phyloP scores from a whole-genome alignment of 2,329 filamentous ascomycete genomes.

The Cercospora berteroae region DNA sequence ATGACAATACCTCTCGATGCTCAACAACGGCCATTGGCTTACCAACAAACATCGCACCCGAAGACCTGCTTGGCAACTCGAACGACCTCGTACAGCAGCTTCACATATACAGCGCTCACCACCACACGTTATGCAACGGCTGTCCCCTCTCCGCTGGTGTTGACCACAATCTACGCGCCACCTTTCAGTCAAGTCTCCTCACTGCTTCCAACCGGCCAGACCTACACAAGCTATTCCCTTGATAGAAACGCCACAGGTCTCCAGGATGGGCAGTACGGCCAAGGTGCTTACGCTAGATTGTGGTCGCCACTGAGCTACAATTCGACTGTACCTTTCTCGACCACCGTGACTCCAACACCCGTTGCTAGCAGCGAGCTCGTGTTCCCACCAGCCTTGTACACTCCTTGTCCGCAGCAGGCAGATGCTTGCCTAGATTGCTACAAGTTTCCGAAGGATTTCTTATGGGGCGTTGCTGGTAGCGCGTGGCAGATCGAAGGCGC shows the following conservation, averaged over 20 bases:
- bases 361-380: conserved; percentile 38
- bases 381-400: conserved; percentile 37
- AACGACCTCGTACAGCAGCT: conserved; percentile 19
- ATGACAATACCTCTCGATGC: background rate
- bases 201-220: conserved; percentile 22
- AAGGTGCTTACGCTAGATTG: conserved; percentile 26
- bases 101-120: conserved; percentile 25
- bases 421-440: conserved; percentile 36
- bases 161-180: conserved; percentile 24
- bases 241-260: conserved; percentile 19
- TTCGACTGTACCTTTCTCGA: conserved; percentile 30
- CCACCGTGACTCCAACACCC: conserved; percentile 37
- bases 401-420: conserved; percentile 32
- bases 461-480: conserved; percentile 37
- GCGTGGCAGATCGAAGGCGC: conserved; percentile 39
- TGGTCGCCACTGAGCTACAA: conserved; percentile 26
- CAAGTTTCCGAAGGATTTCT: conserved; percentile 35
- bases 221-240: conserved; percentile 24
- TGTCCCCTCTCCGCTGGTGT: conserved; percentile 19
- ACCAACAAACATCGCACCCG: background rate
- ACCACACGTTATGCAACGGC: conserved; percentile 27
- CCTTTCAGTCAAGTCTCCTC: conserved; percentile 22
- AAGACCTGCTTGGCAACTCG: conserved; percentile 25
- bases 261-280: conserved; percentile 27
- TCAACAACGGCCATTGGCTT: background rate